phyloP scores from a whole-genome alignment of 73 alveolate genomes.

The Effrenium voratum region DNA sequence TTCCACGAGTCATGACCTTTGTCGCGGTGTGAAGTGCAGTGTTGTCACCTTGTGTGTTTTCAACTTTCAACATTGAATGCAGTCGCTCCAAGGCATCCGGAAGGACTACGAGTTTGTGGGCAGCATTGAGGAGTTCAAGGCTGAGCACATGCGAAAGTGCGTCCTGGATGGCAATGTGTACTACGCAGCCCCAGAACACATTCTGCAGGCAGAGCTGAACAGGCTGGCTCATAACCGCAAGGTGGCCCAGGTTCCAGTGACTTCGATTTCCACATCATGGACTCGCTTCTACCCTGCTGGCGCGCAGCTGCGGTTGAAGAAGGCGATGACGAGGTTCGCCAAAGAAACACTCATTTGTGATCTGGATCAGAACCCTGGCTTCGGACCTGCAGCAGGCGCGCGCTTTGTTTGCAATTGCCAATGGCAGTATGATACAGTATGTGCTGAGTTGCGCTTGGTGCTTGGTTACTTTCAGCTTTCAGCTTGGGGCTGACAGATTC shows the following conservation, averaged over 20 bases:
- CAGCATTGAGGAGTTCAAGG: neutral
- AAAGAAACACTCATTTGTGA: neutral
- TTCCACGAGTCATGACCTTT: too few relatives aligned
- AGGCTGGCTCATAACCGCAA: neutral
- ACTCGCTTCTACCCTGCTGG: neutral
- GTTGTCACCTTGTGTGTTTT: too few relatives aligned
- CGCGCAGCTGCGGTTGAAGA: neutral
- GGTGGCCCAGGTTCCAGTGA: neutral
- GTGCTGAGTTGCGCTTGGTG: too few relatives aligned
- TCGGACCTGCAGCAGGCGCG: neutral
- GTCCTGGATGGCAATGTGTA: neutral
- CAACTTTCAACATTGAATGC: too few relatives aligned
- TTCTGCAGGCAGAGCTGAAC: neutral
- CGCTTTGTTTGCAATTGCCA: too few relatives aligned
- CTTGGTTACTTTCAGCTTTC: too few relatives aligned
- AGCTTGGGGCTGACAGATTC: too few relatives aligned
- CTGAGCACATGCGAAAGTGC: neutral
- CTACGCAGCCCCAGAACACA: neutral
- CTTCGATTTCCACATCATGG: neutral
- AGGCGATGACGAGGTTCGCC: too few relatives aligned
- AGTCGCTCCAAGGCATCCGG: too few relatives aligned
- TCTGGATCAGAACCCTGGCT: neutral
- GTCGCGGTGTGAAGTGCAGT: too few relatives aligned
- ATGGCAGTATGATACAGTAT: too few relatives aligned
- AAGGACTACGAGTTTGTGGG: neutral